Conservation (phyloP, 2,329 filamentous ascomycete genomes). For the Pleoardoris graminearum region DNA sequence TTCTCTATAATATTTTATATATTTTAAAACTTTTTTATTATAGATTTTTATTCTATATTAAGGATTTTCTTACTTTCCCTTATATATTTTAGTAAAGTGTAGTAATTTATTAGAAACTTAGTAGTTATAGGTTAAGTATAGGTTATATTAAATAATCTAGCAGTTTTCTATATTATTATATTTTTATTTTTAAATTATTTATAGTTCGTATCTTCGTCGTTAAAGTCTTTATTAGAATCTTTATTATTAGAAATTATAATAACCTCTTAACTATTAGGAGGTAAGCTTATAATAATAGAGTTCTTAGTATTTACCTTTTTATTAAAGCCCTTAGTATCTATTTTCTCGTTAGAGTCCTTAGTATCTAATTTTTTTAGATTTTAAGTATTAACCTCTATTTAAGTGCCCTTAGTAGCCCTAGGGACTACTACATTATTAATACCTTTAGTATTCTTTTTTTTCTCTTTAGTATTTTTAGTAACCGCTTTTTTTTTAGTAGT, state of each 20-base stretch:
- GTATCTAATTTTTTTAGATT: background rate
- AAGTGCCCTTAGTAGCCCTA: background rate
- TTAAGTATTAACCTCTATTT: background rate
- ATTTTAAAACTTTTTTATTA: no score
- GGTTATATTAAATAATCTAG: background rate
- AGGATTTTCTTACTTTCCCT: no score
- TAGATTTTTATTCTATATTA: no score
- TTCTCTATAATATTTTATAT: no score
- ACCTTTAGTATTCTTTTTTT: background rate
- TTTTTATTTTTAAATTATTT: background rate
- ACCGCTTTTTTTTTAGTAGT: background rate
- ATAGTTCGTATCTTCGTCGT: background rate
- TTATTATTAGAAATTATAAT: background rate
- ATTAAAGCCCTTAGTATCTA: background rate
- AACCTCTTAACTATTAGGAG: background rate
- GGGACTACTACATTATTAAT: background rate
- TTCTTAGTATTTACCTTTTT: background rate
- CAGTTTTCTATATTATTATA: background rate
- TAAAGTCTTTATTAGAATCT: background rate
- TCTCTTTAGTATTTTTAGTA: background rate
- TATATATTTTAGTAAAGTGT: background rate
- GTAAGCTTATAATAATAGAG: background rate
- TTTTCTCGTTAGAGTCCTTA: background rate
- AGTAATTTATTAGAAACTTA: background rate
- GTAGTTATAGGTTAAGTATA: background rate